phyloP scores from a whole-genome alignment of 2,329 filamentous ascomycete species.

The Aspergillus sojae region DNA sequence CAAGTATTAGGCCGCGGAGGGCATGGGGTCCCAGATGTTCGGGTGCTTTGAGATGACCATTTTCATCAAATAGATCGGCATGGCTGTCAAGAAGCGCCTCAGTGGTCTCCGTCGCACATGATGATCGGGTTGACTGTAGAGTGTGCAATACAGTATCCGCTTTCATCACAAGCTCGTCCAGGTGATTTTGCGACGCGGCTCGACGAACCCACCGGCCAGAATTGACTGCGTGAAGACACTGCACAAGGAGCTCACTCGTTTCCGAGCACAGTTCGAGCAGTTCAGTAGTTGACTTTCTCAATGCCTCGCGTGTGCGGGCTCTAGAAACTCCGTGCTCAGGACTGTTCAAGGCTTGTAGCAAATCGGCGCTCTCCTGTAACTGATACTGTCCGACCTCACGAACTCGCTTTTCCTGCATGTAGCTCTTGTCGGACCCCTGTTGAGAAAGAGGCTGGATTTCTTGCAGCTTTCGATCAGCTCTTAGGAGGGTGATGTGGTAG shows the following conservation, averaged over 20 bases:
- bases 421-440: conserved; percentile 1
- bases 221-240: conserved; percentile 32
- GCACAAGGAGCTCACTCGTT: conserved; percentile 21
- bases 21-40: conserved; percentile 45
- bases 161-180: conserved; percentile 16
- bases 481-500: conserved; percentile 40
- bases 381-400: conserved; percentile 34
- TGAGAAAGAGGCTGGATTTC: background rate
- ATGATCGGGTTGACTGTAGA: conserved; percentile 28
- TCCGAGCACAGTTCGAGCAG: conserved; percentile 31
- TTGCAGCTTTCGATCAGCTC: conserved; percentile 1
- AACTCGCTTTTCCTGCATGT: conserved; percentile 17
- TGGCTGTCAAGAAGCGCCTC: conserved; percentile 39
- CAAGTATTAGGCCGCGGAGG: conserved; percentile 46
- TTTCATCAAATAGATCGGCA: conserved; percentile 20
- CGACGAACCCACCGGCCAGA: conserved; percentile 29
- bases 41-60: conserved; percentile 31
- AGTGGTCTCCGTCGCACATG: conserved; percentile 34
- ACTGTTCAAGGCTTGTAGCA: conserved; percentile 42
- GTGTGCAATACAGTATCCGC: conserved; percentile 19
- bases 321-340: conserved; percentile 40
- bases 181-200: conserved; percentile 13
- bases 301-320: conserved; percentile 33
- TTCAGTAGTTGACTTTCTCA: conserved; percentile 32
- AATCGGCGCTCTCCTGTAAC: conserved; percentile 33